Evolutionary conservation across 2,329 filamentous ascomycete genomes (phyloP).

Genomic region (Ophiocordyceps camponoti-rufipedis): DNA sequence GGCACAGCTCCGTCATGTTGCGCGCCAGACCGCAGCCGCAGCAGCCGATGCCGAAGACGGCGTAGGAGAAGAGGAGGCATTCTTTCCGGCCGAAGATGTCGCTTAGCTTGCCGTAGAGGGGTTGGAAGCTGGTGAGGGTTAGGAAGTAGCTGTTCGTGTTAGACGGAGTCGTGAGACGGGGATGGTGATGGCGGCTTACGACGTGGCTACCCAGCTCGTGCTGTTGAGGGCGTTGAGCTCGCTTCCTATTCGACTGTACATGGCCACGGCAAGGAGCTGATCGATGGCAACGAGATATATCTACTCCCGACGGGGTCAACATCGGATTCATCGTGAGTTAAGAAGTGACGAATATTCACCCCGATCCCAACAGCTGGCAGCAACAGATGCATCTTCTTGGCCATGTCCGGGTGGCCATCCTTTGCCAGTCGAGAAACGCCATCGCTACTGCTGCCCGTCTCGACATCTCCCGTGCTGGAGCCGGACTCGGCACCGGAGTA

Average conservation of each 20-base stretch:
- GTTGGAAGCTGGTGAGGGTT: slow-evolving; percentile 58
- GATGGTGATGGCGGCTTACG: slow-evolving; percentile 9
- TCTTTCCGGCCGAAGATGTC: slow-evolving; percentile 55
- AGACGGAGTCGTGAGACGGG: neutral
- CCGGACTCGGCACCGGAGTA: neutral
- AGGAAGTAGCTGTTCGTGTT: slow-evolving; percentile 40
- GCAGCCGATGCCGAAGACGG: slow-evolving; percentile 46
- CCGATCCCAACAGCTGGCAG: slow-evolving; percentile 20
- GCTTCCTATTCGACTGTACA: slow-evolving; percentile 60
- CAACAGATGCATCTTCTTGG: slow-evolving; percentile 18
- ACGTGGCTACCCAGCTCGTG: slow-evolving; percentile 54
- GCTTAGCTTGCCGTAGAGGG: slow-evolving; percentile 51
- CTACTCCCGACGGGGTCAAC: neutral
- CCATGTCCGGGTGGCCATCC: slow-evolving; percentile 4
- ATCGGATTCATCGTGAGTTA: too few relatives aligned
- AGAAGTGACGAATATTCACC: slow-evolving; percentile 6
- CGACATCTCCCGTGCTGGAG: neutral
- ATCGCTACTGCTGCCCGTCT: neutral
- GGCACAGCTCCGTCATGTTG: slow-evolving; percentile 46
- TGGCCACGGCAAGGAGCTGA: slow-evolving; percentile 60
- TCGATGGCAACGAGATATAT: slow-evolving; percentile 35
- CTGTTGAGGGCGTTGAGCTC: slow-evolving; percentile 57
- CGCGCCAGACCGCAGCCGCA: slow-evolving; percentile 43
- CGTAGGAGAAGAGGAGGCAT: slow-evolving; percentile 45
- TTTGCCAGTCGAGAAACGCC: neutral